phyloP scores from a whole-genome alignment of 2,329 filamentous ascomycete species.

The Colletotrichum neosansevieriae region DNA sequence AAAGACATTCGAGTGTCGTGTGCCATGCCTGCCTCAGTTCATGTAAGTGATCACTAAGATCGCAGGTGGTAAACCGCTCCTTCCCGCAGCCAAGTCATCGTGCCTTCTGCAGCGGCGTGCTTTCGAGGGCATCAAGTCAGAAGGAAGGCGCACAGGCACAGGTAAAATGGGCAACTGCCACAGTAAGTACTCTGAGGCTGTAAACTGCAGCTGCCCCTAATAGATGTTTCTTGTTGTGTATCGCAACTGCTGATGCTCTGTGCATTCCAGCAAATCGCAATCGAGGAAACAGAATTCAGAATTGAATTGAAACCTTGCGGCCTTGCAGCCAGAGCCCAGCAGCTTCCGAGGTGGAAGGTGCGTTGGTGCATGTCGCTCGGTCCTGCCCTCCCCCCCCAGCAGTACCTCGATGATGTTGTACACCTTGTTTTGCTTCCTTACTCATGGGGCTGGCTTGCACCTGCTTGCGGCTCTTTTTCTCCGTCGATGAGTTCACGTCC shows the following conservation, averaged over 20 bases:
- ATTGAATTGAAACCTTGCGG: neutral
- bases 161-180: neutral
- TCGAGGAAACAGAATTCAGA: neutral
- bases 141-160: neutral
- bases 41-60: neutral
- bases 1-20: neutral
- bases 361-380: neutral
- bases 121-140: neutral
- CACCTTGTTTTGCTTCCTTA: neutral
- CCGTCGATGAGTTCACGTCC: neutral
- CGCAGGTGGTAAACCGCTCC: neutral
- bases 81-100: neutral
- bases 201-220: neutral
- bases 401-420: neutral
- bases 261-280: conserved; percentile 7
- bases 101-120: neutral
- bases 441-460: neutral
- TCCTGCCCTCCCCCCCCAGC: neutral
- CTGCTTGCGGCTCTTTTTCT: conserved; percentile 12
- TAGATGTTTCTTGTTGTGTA: conserved; percentile 6
- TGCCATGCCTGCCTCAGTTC: neutral
- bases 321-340: neutral
- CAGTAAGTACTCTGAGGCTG: neutral
- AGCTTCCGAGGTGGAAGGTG: conserved; percentile 11
- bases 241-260: neutral